phyloP scores from a whole-genome alignment of 2,329 filamentous ascomycete genomes.

The Fusarium pseudonygamai region DNA sequence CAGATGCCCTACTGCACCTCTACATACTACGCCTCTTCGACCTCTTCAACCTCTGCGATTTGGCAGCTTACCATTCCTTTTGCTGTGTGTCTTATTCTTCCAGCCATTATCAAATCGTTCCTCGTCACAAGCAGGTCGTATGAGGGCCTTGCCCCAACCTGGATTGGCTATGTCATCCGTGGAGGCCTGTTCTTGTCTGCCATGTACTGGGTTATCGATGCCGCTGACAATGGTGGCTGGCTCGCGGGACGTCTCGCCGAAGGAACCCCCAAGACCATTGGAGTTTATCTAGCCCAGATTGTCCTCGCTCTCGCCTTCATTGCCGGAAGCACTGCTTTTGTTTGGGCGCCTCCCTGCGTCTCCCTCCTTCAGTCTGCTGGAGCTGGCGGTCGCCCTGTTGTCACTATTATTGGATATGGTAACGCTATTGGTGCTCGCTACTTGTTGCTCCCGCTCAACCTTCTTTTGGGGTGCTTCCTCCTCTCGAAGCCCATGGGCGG shows the following conservation, averaged over 20 bases:
- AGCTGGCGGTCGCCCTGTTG: constrained; percentile 59
- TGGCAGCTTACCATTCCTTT: constrained; percentile 90
- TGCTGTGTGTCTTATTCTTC: constrained; percentile 74
- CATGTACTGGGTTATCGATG: constrained; percentile 87
- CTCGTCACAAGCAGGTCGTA: constrained; percentile 86
- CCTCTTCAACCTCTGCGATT: constrained; percentile 88
- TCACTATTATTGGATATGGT: constrained; percentile 88
- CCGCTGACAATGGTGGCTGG: constrained; percentile 88
- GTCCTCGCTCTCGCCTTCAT: constrained; percentile 82
- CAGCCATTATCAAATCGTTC: constrained; percentile 80
- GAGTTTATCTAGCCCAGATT: constrained; percentile 81
- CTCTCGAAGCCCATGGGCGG: constrained; percentile 95
- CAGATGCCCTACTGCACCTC: constrained; percentile 97
- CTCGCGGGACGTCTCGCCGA: constrained; percentile 64
- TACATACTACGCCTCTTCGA: constrained; percentile 92
- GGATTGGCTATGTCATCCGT: constrained; percentile 85
- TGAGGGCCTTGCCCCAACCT: constrained; percentile 83
- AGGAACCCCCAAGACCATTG: constrained; percentile 74
- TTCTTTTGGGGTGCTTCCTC: constrained; percentile 79
- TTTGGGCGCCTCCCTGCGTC: constrained; percentile 86
- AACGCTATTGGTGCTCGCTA: constrained; percentile 95
- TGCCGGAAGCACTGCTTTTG: constrained; percentile 84
- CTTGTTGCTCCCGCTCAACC: constrained; percentile 82
- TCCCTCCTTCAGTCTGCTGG: constrained; percentile 69
- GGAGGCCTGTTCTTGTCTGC: constrained; percentile 79